Conservation (phyloP, 441 rosid species). For the Gossypium schwendimanii region DNA sequence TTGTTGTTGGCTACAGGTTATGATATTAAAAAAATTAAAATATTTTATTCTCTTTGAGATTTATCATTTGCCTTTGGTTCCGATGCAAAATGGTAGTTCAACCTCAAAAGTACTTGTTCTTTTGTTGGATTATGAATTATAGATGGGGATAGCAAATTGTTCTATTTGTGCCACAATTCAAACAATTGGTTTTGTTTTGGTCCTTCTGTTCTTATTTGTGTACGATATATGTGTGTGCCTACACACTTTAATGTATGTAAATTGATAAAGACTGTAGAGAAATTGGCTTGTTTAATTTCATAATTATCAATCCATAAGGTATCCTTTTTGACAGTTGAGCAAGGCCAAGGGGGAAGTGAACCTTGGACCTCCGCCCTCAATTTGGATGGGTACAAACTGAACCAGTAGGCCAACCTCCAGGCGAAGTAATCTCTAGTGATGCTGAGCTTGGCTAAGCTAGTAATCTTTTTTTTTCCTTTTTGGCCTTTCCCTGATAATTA, state of each 20-base stretch:
- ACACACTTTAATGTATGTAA: background rate
- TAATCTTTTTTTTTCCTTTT: background rate
- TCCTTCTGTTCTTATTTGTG: background rate
- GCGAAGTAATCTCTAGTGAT: background rate
- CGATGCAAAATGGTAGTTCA: background rate
- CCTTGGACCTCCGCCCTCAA: slow-evolving; percentile 6
- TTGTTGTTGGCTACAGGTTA: background rate
- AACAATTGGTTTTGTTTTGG: background rate
- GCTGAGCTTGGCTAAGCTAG: background rate
- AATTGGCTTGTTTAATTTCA: background rate
- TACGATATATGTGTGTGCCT: background rate
- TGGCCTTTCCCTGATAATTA: background rate
- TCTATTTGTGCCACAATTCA: background rate
- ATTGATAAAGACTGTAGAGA: background rate
- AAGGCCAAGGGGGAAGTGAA: background rate
- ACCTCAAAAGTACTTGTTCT: background rate
- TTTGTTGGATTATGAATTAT: background rate
- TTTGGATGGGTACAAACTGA: background rate
- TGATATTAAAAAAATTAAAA: background rate
- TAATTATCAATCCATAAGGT: background rate
- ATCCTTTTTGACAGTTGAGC: background rate
- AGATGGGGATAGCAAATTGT: background rate
- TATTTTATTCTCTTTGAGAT: background rate
- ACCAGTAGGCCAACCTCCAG: background rate
- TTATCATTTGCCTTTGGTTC: background rate